These are phyloP conservation scores for Cyclotella distinguenda DNA, from an alignment of 108 stramenopile genomes.

Conservation along the genomic window DNA sequence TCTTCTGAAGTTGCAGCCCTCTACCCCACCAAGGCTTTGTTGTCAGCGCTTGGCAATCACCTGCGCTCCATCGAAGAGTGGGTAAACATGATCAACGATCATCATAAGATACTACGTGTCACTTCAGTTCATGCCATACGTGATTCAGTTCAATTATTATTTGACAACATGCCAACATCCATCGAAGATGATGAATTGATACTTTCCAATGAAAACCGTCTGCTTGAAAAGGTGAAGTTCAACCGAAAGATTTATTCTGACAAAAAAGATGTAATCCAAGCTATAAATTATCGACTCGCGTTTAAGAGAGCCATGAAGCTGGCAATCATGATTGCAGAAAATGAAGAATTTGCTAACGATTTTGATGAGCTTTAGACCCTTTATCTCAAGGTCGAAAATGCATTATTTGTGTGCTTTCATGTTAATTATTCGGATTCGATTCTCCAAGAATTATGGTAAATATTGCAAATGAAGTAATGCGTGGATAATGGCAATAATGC, in stretches of 20 bases:
- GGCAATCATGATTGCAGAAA: conserved; percentile 21
- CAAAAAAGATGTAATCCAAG: conserved; percentile 44
- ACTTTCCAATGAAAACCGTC: conserved; percentile 16
- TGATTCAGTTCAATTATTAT: conserved; percentile 19
- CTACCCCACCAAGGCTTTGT: conserved; percentile 28
- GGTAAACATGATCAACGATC: conserved; percentile 16
- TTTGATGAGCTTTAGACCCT: conserved; percentile 34
- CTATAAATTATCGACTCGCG: conserved; percentile 43
- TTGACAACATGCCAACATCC: conserved; percentile 30
- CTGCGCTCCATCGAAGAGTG: conserved; percentile 35
- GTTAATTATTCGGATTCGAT: too few species aligned
- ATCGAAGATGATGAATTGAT: conserved; percentile 37
- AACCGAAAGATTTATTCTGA: conserved; percentile 24
- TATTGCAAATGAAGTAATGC: too few species aligned
- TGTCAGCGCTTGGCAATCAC: conserved; percentile 26
- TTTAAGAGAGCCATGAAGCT: conserved; percentile 45
- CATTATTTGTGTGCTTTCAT: too few species aligned
- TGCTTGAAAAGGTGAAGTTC: conserved; percentile 20
- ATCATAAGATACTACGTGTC: conserved; percentile 24
- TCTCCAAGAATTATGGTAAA: too few species aligned
- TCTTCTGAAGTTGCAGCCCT: conserved; percentile 34
- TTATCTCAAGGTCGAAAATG: too few species aligned
- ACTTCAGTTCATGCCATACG: conserved; percentile 26
- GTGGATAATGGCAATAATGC: too few species aligned
- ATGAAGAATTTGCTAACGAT: conserved; percentile 22